Percentiles rank a stretch among this genome's conserved stretches.
These are phyloP conservation scores for Carex kokanica DNA, from an alignment of 176 grass and related monocot genomes.

Conservation along the genomic window DNA sequence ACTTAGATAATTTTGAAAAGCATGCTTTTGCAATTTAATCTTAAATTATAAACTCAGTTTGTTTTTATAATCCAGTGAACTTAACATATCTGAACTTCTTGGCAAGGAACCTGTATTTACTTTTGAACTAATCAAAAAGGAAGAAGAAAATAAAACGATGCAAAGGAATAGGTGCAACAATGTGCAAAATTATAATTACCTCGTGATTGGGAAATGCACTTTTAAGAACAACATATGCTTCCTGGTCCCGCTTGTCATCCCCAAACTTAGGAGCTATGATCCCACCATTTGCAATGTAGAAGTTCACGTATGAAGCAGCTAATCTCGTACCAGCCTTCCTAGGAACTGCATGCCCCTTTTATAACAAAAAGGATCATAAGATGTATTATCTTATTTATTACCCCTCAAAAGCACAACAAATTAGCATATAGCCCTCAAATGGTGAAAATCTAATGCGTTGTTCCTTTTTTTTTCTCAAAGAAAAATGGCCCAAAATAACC, in stretches of 20 bases:
- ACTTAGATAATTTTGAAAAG: no score
- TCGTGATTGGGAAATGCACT: conserved; percentile 59
- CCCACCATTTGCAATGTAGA: conserved; percentile 72
- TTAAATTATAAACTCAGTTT: no score
- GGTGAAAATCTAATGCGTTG: not conserved
- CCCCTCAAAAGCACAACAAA: not conserved
- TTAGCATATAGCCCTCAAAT: not conserved
- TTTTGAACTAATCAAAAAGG: not conserved
- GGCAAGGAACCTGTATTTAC: not conserved
- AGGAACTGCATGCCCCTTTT: conserved; percentile 58
- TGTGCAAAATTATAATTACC: conserved; percentile 32
- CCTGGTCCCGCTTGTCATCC: conserved; percentile 52
- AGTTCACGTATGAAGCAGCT: conserved; percentile 87
- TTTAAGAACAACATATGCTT: conserved; percentile 45
- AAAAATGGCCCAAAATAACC: not conserved
- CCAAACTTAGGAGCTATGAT: conserved; percentile 73
- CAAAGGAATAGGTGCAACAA: not conserved
- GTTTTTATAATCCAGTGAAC: not conserved
- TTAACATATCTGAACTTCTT: not conserved
- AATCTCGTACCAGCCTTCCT: conserved; percentile 59
- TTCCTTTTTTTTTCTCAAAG: not conserved
- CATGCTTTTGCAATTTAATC: no score
- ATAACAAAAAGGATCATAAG: not conserved
- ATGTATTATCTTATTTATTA: not conserved
- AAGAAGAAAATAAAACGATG: not conserved